These are phyloP conservation scores for Jamesozyma piceae DNA, from an alignment of 805 yeast genomes.

Conservation along the genomic window DNA sequence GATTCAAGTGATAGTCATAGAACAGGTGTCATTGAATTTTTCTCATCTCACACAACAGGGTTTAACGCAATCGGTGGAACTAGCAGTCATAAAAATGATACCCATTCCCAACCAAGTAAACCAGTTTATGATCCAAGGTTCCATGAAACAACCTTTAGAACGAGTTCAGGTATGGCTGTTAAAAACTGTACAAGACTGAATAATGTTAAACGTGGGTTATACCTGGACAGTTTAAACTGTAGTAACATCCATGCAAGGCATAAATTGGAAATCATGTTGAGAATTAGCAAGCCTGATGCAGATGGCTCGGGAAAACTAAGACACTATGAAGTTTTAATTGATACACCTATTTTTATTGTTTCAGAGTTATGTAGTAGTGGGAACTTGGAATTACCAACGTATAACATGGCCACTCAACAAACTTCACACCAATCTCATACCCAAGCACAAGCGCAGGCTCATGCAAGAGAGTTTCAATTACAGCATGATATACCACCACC, in stretches of 20 bases:
- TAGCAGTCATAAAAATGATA: neutral
- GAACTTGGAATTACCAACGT: conserved; percentile 33
- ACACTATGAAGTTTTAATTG: conserved; percentile 73
- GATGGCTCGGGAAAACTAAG: conserved; percentile 41
- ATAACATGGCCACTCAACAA: conserved; percentile 19
- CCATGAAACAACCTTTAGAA: conserved; percentile 11
- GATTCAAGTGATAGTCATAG: conserved; percentile 4
- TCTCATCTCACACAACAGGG: conserved; percentile 8
- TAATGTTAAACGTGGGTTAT: conserved; percentile 31
- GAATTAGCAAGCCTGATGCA: conserved; percentile 56
- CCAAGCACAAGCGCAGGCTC: conserved; percentile 9
- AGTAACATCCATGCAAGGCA: conserved; percentile 55
- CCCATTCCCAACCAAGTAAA: neutral
- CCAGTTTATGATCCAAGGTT: conserved; percentile 5
- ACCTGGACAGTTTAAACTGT: conserved; percentile 53
- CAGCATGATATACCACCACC: conserved; percentile 36
- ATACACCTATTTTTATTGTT: conserved; percentile 55
- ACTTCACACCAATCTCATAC: neutral
- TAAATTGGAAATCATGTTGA: conserved; percentile 57
- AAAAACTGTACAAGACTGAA: conserved; percentile 16
- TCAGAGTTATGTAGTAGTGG: conserved; percentile 35
- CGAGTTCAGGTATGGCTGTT: conserved; percentile 15
- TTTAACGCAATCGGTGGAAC: conserved; percentile 1
- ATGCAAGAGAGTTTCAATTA: neutral
- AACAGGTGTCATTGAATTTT: conserved; percentile 15